A percentile compares a stretch with the other conserved stretches of the same genome.
These are phyloP conservation scores for Blastosporella zonata DNA, from an alignment of 1,284 basidiomycete species.

Conservation along the genomic window DNA sequence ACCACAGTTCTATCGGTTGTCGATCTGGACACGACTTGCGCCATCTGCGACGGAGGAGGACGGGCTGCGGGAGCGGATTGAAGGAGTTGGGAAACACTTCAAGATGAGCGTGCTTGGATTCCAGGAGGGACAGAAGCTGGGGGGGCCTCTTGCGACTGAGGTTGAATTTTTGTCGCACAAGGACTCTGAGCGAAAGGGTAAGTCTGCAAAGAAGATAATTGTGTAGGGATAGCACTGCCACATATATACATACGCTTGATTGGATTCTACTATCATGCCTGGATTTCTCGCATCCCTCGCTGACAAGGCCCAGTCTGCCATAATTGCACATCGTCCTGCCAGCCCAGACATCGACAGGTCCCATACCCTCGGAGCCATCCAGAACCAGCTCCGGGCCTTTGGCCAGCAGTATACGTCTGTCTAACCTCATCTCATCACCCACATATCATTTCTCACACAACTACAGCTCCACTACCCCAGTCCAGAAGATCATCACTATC, in stretches of 20 bases:
- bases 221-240: conserved; percentile 44
- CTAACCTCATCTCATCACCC: not conserved
- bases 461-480: conserved; percentile 50
- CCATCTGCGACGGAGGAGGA: conserved; percentile 55
- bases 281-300: conserved; percentile 62
- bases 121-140: conserved; percentile 68
- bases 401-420: conserved; percentile 73
- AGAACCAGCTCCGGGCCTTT: conserved; percentile 67
- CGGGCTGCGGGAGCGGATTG: conserved; percentile 66
- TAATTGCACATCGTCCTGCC: conserved; percentile 51
- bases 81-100: conserved; percentile 75
- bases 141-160: conserved; percentile 84
- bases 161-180: conserved; percentile 94
- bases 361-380: conserved; percentile 58
- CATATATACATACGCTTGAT: conserved; percentile 1
- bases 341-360: conserved; percentile 40
- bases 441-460: conserved; percentile 17
- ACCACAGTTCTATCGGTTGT: conserved; percentile 93
- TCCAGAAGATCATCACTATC: conserved; percentile 73
- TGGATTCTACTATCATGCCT: conserved; percentile 42
- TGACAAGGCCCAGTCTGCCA: conserved; percentile 70
- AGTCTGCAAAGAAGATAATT: conserved; percentile 75
- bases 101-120: conserved; percentile 89
- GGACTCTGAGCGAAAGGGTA: conserved; percentile 94
- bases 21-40: conserved; percentile 93